Percentiles rank a stretch among this genome's conserved stretches.
Evolutionary conservation across 225 moss, liverwort and hornwort genomes (phyloP).

Genomic region (Marchantia paleacea): DNA sequence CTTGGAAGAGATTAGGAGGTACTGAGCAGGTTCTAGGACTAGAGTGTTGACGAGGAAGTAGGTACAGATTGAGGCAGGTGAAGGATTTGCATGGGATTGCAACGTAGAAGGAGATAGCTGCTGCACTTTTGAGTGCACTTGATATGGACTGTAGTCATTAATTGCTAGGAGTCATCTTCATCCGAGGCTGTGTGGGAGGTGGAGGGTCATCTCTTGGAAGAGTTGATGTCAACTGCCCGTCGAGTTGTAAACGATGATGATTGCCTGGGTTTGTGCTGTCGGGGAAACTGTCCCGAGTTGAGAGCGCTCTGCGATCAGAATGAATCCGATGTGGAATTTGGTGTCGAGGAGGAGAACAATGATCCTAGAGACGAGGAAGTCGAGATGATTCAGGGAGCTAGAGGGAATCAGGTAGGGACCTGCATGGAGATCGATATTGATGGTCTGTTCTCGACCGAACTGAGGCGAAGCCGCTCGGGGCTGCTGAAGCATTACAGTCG

Average conservation of each 20-base stretch:
- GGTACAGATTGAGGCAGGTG: neutral
- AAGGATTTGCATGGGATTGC: too few species aligned
- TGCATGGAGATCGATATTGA: conserved; percentile 20
- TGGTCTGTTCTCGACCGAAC: neutral
- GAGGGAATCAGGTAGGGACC: conserved; percentile 12
- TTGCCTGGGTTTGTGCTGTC: neutral
- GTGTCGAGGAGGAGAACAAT: neutral
- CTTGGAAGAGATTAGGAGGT: neutral
- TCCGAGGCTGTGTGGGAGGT: neutral
- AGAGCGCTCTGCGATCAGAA: neutral
- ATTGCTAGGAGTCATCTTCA: neutral
- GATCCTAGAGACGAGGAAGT: neutral
- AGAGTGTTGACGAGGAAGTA: too few species aligned
- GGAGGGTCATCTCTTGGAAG: neutral
- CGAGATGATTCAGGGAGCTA: neutral
- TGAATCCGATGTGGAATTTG: neutral
- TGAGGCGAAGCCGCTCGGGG: conserved; percentile 1
- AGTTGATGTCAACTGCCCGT: neutral
- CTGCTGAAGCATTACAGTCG: neutral
- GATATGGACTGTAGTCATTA: neutral
- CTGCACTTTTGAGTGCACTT: too few species aligned
- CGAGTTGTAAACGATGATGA: neutral
- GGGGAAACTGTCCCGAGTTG: neutral
- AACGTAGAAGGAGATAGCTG: neutral
- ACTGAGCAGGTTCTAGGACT: neutral